Base-by-base conservation (phyloP, 2,329 filamentous ascomycete genomes). In the Trichoderma sp. region DNA sequence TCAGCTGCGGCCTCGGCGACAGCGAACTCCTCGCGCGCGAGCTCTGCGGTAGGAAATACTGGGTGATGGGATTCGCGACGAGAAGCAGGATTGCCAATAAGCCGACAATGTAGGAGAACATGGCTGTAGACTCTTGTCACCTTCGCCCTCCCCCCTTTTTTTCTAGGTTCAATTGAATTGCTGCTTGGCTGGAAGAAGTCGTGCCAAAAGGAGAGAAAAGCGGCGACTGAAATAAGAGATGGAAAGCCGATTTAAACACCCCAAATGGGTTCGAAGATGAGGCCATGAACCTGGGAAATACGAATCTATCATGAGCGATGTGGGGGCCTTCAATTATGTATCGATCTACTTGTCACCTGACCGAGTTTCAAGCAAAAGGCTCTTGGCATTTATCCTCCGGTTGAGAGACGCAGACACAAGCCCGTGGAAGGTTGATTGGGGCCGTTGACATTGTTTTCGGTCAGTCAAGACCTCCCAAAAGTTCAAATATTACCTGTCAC, bases 21-120 rank as follows among this genome's bases (percentile, higher is more conserved):
- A 78, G 79, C 70, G 60, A 72, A 67, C 70, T 71, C 22, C 48
- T 63, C 27, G 52, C 66, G 12, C 27, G 56, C 39, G 63, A 54
- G 25, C 70, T 73, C 17, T 72, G 70, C 1, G 74, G 73, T 22
- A 75, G 80, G 42, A 83, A 70, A 69, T 80, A 73, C 53, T 80
- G 72, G 66, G 73, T 72, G 45, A 84, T 75, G 9, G 83, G 84
- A 69, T 82, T 81, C 67, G 79, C 79, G 69, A 83, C 77, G 71
- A 84, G 73, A 39, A 85, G 69, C 45, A 82, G 70, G 61, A 81
- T 71, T 42, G 80, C 83, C 42, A 84, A 42, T 60, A 82, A 68
- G 53, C 76, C 80, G 68, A 84, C 70, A 3, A 81, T 68, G 70
- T 83, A 84, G n/a, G 81, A 79, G 59, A 84, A 76, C 81, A 85